Conservation (phyloP, 2,329 filamentous ascomycete genomes). For the Phialocephala subalpina region DNA sequence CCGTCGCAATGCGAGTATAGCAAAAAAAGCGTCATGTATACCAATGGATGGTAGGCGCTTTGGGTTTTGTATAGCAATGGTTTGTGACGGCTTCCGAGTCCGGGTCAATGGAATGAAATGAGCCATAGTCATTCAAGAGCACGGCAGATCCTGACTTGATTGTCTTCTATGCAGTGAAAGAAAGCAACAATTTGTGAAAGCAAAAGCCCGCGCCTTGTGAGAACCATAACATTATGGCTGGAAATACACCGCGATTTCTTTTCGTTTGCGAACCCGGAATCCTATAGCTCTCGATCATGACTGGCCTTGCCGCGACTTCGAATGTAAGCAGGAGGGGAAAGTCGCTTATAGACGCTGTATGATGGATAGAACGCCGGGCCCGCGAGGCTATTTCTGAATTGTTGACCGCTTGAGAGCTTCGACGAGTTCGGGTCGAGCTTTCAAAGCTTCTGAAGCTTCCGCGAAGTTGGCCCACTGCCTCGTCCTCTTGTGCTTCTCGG, state of each 20-base stretch:
- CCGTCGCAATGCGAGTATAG: constrained; percentile 12
- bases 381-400: constrained; percentile 47
- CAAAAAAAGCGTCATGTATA: constrained; percentile 11
- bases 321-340: constrained; percentile 14
- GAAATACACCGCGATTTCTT: constrained; percentile 34
- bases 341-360: constrained; percentile 8
- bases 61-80: constrained; percentile 22
- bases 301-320: constrained; percentile 9
- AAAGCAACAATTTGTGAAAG: constrained; percentile 37
- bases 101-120: constrained; percentile 35
- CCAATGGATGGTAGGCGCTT: constrained; percentile 19
- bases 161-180: constrained; percentile 44
- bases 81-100: constrained; percentile 21
- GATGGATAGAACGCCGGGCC: constrained; percentile 43
- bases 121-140: constrained; percentile 37
- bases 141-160: constrained; percentile 44
- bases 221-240: constrained; percentile 27
- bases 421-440: constrained; percentile 83
- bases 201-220: constrained; percentile 35
- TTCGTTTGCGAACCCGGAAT: constrained; percentile 37
- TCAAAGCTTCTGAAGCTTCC: constrained; percentile 81
- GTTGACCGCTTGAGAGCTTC: constrained; percentile 82
- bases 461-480: constrained; percentile 89
- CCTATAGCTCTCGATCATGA: constrained; percentile 36
- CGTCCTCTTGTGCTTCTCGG: constrained; percentile 90